phyloP scores from a whole-genome alignment of 768 basidiomycete genomes.

The Tricholoma sp. region DNA sequence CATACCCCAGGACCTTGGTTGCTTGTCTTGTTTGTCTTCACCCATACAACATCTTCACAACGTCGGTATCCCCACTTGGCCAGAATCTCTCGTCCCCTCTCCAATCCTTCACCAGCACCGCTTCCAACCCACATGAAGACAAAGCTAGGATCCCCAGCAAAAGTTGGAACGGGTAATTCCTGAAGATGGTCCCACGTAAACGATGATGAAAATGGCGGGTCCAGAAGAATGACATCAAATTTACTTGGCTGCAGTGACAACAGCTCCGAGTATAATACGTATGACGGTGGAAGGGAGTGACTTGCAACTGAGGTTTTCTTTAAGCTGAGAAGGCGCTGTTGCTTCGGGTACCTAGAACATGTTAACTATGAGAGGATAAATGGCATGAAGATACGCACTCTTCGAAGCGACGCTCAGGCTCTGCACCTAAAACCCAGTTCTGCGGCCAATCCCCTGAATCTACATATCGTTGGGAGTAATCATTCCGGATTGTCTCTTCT shows the following conservation, averaged over 20 bases:
- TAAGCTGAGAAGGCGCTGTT: conserved; percentile 74
- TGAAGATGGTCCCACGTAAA: conserved; percentile 85
- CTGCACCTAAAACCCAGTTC: conserved; percentile 87
- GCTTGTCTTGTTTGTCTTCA: conserved; percentile 78
- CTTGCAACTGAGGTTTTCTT: conserved; percentile 76
- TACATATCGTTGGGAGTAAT: conserved; percentile 89
- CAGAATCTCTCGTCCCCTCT: conserved; percentile 85
- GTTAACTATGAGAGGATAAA: conserved; percentile 2
- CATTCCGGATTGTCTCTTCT: conserved; percentile 95
- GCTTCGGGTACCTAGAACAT: conserved; percentile 81
- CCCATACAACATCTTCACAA: conserved; percentile 99
- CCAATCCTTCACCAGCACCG: conserved; percentile 85
- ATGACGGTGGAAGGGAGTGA: conserved; percentile 68
- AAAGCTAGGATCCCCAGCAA: conserved; percentile 90
- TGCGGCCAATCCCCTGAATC: conserved; percentile 92
- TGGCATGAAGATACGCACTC: conserved; percentile 60
- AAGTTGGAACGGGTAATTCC: conserved; percentile 71
- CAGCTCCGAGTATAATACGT: conserved; percentile 59
- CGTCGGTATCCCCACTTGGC: conserved; percentile 92
- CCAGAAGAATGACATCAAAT: conserved; percentile 89
- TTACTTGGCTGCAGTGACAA: conserved; percentile 56
- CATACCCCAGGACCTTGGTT: conserved; percentile 75
- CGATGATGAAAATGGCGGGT: conserved; percentile 84
- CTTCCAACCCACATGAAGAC: conserved; percentile 95
- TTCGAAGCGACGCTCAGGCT: conserved; percentile 84